Evolutionary conservation across 1,284 basidiomycete species (phyloP).

Genomic region (Phenoliferia sp.): DNA sequence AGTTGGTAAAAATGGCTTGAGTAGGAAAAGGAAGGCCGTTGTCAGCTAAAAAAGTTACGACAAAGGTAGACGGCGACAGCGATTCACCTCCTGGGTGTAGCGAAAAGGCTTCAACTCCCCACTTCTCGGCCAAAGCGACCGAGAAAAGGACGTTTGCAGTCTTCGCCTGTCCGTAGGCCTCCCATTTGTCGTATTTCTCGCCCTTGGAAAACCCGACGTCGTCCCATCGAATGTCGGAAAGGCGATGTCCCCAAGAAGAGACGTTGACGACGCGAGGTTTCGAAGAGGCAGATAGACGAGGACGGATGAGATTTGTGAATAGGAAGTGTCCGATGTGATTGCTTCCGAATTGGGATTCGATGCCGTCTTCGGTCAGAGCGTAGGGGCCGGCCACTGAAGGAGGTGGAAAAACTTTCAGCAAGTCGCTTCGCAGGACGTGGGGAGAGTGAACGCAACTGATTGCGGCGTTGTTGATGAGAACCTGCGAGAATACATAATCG

Average conservation of each 20-base stretch:
- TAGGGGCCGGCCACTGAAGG: slow-evolving; percentile 22
- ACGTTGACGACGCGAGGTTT: slow-evolving; percentile 21
- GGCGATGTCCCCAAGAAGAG: slow-evolving; percentile 13
- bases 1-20: slow-evolving; percentile 7
- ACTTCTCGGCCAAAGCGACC: neutral
- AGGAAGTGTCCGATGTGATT: slow-evolving; percentile 38
- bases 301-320: slow-evolving; percentile 29
- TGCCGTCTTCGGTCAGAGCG: slow-evolving; percentile 31
- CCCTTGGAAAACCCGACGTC: slow-evolving; percentile 16
- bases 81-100: slow-evolving; percentile 10
- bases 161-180: slow-evolving; percentile 23
- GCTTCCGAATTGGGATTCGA: slow-evolving; percentile 37
- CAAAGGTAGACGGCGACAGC: neutral
- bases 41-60: neutral
- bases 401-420: no score
- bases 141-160: slow-evolving; percentile 24
- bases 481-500: no score
- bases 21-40: neutral
- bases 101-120: neutral
- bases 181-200: slow-evolving; percentile 8
- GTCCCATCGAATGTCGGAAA: slow-evolving; percentile 13
- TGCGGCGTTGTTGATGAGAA: slow-evolving; percentile 38
- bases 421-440: slow-evolving; percentile 21
- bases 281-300: neutral
- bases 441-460: slow-evolving; percentile 36